These are phyloP conservation scores for Hypomontagnella monticulosa DNA, from an alignment of 495 filamentous ascomycete genomes.

Conservation along the genomic window DNA sequence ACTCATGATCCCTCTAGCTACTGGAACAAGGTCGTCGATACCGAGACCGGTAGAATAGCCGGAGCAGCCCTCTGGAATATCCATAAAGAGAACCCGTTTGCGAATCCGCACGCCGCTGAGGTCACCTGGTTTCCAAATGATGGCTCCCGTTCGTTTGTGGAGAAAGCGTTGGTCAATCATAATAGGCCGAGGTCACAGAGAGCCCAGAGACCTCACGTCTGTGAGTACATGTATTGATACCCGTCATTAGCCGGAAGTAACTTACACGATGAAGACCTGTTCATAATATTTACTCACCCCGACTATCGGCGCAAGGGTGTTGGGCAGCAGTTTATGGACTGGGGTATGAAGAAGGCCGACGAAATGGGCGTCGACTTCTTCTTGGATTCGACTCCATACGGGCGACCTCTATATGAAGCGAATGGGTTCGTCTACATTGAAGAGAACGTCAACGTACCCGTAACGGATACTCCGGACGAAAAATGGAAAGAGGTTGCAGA, in stretches of 20 bases:
- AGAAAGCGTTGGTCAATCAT: constrained; percentile 41
- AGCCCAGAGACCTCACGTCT: constrained; percentile 43
- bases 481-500: constrained; percentile 44
- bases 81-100: constrained; percentile 46
- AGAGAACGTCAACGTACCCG: constrained; percentile 32
- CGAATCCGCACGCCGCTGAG: constrained; percentile 1
- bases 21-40: constrained; percentile 49
- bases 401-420: constrained; percentile 48
- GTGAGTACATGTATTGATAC: constrained; percentile 31
- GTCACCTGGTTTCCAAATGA: constrained; percentile 50
- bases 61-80: constrained; percentile 50
- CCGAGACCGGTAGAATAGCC: constrained; percentile 44
- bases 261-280: constrained; percentile 33
- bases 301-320: constrained; percentile 45
- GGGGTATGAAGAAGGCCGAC: constrained; percentile 50
- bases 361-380: constrained; percentile 50
- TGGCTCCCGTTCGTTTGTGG: constrained; percentile 36
- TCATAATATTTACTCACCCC: constrained; percentile 45
- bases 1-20: constrained; percentile 37
- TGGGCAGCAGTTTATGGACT: constrained; percentile 48
- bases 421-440: constrained; percentile 45
- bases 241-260: neutral
- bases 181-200: constrained; percentile 32
- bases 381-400: constrained; percentile 43
- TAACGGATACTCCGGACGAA: constrained; percentile 43